A percentile compares a stretch with the other conserved stretches of the same genome.
phyloP scores from a whole-genome alignment of 2,329 filamentous ascomycete species.

The Cercospora sesami region DNA sequence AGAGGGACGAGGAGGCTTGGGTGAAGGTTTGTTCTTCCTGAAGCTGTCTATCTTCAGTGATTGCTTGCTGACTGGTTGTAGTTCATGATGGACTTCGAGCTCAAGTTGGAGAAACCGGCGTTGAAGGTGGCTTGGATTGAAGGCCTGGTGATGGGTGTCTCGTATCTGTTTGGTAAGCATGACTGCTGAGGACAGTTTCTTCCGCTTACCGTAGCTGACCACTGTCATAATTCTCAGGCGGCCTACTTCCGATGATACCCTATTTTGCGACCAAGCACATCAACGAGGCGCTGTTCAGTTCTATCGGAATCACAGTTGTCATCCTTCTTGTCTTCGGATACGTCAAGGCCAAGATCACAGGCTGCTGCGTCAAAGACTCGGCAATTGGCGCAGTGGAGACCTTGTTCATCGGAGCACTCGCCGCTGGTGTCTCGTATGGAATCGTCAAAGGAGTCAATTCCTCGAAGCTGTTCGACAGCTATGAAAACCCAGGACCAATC shows the following conservation, averaged over 20 bases:
- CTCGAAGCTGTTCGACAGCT: slow-evolving; percentile 13
- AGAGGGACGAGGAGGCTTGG: slow-evolving; percentile 51
- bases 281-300: slow-evolving; percentile 48
- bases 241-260: slow-evolving; percentile 51
- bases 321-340: slow-evolving; percentile 55
- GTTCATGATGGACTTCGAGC: slow-evolving; percentile 63
- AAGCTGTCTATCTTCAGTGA: too few relatives aligned
- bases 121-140: slow-evolving; percentile 51
- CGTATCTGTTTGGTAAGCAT: slow-evolving; percentile 41
- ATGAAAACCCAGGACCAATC: background rate
- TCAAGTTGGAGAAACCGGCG: slow-evolving; percentile 49
- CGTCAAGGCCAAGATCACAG: slow-evolving; percentile 45
- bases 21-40: slow-evolving; percentile 44
- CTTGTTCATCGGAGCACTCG: slow-evolving; percentile 40
- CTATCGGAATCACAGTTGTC: slow-evolving; percentile 54
- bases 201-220: background rate
- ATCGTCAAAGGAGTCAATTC: slow-evolving; percentile 42
- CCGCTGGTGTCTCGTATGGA: slow-evolving; percentile 42
- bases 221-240: slow-evolving; percentile 29
- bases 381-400: slow-evolving; percentile 40
- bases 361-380: slow-evolving; percentile 33
- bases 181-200: background rate
- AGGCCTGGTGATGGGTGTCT: slow-evolving; percentile 43
- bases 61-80: slow-evolving; percentile 13
- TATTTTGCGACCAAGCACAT: slow-evolving; percentile 51